phyloP scores from a whole-genome alignment of 345 rosid genomes.

The Pistacia integerrima region DNA sequence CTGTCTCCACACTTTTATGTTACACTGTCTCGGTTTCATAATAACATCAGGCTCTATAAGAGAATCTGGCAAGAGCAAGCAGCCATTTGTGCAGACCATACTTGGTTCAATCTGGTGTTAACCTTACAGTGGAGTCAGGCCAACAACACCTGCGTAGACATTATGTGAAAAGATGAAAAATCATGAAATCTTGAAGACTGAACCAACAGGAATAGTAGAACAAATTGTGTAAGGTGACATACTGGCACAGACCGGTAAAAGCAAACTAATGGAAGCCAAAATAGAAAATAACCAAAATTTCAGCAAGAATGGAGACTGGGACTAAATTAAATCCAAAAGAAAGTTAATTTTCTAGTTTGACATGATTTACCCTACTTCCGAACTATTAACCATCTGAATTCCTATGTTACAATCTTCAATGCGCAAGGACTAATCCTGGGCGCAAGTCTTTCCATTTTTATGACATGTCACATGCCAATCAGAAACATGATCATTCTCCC shows the following conservation, averaged over 20 bases:
- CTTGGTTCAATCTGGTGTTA: background rate
- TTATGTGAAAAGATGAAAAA: background rate
- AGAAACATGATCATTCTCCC: background rate
- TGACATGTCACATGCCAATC: background rate
- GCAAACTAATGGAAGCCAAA: background rate
- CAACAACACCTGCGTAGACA: constrained; percentile 67
- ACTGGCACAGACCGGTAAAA: background rate
- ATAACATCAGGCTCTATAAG: constrained; percentile 18
- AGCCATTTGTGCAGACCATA: constrained; percentile 17
- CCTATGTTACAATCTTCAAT: background rate
- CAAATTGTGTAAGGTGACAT: background rate
- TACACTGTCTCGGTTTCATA: constrained; percentile 10
- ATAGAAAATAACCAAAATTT: background rate
- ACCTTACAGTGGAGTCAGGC: constrained; percentile 58
- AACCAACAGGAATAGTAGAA: constrained; percentile 3
- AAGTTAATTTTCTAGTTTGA: background rate
- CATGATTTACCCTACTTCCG: background rate
- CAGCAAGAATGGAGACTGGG: background rate
- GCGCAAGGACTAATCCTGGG: background rate
- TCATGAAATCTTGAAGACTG: constrained; percentile 1
- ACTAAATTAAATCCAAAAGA: background rate
- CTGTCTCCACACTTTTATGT: constrained; percentile 19
- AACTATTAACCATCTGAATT: background rate
- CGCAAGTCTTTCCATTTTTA: background rate
- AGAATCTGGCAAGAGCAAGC: constrained; percentile 27